Evolutionary conservation across 306 rosid genomes (phyloP), one percentile per base, ranked within the genome.

Genomic region (Urtica urens): DNA sequence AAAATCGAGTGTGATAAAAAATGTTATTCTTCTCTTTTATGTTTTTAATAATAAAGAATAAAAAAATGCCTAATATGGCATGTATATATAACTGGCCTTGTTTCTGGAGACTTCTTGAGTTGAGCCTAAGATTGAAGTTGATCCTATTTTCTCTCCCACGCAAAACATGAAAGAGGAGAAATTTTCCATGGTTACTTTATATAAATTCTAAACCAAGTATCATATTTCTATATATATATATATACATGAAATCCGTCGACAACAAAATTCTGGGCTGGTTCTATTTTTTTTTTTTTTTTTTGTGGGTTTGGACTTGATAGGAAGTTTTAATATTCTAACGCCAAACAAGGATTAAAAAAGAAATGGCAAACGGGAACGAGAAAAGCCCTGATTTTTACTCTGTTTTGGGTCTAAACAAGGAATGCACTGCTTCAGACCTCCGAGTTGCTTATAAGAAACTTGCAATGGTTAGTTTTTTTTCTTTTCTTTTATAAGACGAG

Each of bases 391-490:
- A 82, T 44, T 80, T 75, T 24, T 92, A 92, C 28, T 71, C 69
- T 2, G 71, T 85, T 27, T 62, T 90, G 68, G 99, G 93, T 9
- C 59, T 92, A 83, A 60, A 78, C 23, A 85, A 82, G 64, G 96
- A 82, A 66, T 92, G 99, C 77, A 49, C 87, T 1, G 76, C 69
- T 17, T 51, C 62, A 21, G 96, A 92, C 67, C 78, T 92, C 60
- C 64, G 73, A 49, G 77, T 59, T 62, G 85, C 96, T 3, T 92
- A 92, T 72, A 92, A 70, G 83, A 92, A 75, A 71, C 81, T 85
- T 35, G 96, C 96, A 58, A 42, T 79, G 96, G 96, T 86, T 69
- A 74, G 86, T 67, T 21, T 59, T 30, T 37, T 47, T 15, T 53
- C 30, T 7, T 35, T 9, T 35, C 0, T 1, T 31, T 31, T 31